Conservation (phyloP, 192 early-diverging fungal genomes). For the Paraglomus brasilianum region DNA sequence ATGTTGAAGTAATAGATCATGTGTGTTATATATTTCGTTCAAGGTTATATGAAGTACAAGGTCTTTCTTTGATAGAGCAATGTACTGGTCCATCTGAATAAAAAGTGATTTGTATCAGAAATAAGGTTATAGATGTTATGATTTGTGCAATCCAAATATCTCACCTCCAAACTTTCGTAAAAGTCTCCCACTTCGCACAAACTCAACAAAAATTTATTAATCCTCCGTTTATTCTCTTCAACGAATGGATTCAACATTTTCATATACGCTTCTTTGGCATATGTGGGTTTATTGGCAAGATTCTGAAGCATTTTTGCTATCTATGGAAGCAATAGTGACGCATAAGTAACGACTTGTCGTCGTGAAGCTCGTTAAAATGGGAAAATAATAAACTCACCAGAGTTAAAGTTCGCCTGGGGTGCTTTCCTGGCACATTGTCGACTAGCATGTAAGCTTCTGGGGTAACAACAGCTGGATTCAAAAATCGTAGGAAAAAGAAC, state of each 20-base stretch:
- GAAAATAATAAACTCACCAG: constrained; percentile 49
- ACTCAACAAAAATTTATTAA: constrained; percentile 87
- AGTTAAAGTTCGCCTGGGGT: constrained; percentile 85
- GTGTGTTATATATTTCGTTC: constrained; percentile 95
- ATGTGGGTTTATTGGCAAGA: constrained; percentile 90
- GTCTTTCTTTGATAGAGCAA: constrained; percentile 91
- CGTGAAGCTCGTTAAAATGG: neutral
- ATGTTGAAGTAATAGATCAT: constrained; percentile 79
- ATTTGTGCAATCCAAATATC: constrained; percentile 15
- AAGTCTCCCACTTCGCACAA: constrained; percentile 95
- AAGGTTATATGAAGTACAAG: constrained; percentile 84
- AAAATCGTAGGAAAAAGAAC: constrained; percentile 94
- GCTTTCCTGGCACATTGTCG: constrained; percentile 73
- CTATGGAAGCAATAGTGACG: constrained; percentile 31
- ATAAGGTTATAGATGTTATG: neutral
- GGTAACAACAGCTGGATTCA: constrained; percentile 98
- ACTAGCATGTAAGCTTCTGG: constrained; percentile 94
- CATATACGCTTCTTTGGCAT: constrained; percentile 93
- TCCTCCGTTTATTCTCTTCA: constrained; percentile 79
- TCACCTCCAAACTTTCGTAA: constrained; percentile 85
- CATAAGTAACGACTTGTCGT: neutral
- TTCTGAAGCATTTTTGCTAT: constrained; percentile 95
- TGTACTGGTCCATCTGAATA: constrained; percentile 90
- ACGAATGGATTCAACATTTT: constrained; percentile 84
- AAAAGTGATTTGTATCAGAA: neutral